These are phyloP conservation scores for Pinus albicaulis DNA, from an alignment of 75 land plant genomes.

Conservation along the genomic window DNA sequence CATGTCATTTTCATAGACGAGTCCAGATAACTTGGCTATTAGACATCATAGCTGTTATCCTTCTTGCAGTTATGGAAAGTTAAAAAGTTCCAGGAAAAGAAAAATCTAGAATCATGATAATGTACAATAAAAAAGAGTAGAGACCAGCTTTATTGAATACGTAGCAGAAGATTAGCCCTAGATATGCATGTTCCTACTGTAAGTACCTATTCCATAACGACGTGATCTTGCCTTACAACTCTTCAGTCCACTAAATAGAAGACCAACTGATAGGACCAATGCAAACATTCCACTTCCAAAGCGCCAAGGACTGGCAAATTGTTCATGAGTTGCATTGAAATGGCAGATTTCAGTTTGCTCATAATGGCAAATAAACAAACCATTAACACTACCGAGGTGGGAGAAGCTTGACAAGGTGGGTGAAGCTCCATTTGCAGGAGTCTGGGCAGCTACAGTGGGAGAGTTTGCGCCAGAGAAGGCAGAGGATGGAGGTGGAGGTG, in stretches of 20 bases:
- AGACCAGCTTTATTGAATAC: not conserved
- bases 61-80: not conserved
- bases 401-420: no score
- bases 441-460: no score
- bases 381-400: no score
- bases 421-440: no score
- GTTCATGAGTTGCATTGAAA: slow-evolving; percentile 22
- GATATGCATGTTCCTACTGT: not conserved
- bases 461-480: no score
- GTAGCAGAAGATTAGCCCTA: not conserved
- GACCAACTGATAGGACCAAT: slow-evolving; percentile 62
- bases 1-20: not conserved
- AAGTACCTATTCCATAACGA: slow-evolving; percentile 59
- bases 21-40: not conserved
- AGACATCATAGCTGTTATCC: not conserved
- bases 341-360: no score
- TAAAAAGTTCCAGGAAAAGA: not conserved
- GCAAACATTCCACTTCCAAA: slow-evolving; percentile 78
- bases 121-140: not conserved
- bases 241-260: slow-evolving; percentile 47
- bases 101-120: not conserved
- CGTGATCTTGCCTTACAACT: slow-evolving; percentile 64
- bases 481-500: no score
- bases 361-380: no score
- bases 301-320: slow-evolving; percentile 47